Percentiles rank a stretch among this genome's conserved stretches.
Evolutionary conservation across 148 eudicot genomes (phyloP).

Genomic region (Rhododendron vialii): DNA sequence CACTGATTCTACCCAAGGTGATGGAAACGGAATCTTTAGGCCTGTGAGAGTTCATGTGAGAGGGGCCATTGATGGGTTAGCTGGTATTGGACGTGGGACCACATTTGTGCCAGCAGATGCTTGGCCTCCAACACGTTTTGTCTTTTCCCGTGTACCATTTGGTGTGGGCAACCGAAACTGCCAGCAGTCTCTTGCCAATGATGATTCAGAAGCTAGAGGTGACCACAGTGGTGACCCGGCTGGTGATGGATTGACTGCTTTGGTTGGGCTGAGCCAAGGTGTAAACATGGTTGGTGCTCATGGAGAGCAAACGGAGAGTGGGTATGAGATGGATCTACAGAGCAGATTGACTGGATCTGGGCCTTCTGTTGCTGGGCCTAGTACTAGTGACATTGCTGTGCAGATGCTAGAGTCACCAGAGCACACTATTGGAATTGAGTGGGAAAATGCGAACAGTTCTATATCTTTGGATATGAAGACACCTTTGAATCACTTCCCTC

Average conservation of each 20-base stretch:
- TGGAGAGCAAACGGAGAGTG: conserved; percentile 52
- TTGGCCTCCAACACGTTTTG: conserved; percentile 94
- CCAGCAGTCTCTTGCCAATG: conserved; percentile 85
- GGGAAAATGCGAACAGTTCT: conserved; percentile 76
- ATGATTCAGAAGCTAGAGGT: conserved; percentile 72
- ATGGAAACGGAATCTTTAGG: conserved; percentile 71
- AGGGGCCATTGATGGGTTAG: conserved; percentile 93
- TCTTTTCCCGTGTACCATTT: conserved; percentile 88
- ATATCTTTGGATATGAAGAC: conserved; percentile 92
- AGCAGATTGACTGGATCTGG: conserved; percentile 49
- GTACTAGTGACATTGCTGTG: conserved; percentile 37
- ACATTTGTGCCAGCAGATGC: conserved; percentile 69
- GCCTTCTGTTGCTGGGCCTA: conserved; percentile 56
- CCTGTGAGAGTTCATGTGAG: conserved; percentile 96
- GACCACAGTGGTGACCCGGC: conserved; percentile 67
- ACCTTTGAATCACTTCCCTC: conserved; percentile 95
- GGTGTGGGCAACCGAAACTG: conserved; percentile 76
- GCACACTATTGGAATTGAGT: conserved; percentile 50
- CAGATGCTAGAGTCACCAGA: conserved; percentile 68
- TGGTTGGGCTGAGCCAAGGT: conserved; percentile 95
- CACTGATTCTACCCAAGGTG: conserved; percentile 68
- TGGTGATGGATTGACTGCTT: conserved; percentile 92
- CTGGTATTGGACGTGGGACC: conserved; percentile 92
- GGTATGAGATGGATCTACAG: conserved; percentile 46
- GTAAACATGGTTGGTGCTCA: conserved; percentile 41